Evolutionary conservation across 192 early-diverging fungal species (phyloP).

Genomic region (Podila epigama): DNA sequence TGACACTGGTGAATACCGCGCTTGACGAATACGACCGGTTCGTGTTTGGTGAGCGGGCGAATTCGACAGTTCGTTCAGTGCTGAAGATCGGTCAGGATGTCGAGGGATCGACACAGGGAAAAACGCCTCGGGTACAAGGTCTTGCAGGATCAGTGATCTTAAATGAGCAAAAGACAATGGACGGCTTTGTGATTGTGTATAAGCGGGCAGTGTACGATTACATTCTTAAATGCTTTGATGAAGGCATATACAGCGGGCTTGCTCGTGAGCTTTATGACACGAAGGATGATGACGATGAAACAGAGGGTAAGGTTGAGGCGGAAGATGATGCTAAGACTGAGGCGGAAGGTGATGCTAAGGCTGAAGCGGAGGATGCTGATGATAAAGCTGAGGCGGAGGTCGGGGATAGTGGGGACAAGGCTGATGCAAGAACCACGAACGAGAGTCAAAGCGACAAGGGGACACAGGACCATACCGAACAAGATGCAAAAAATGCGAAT

Average conservation of each 20-base stretch:
- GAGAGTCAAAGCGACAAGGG: no score
- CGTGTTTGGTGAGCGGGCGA: slow-evolving; percentile 38
- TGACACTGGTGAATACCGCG: slow-evolving; percentile 18
- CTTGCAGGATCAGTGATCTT: slow-evolving; percentile 24
- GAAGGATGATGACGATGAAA: slow-evolving; percentile 5
- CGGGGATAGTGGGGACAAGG: no score
- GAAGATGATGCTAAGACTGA: not conserved
- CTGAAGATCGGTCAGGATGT: not conserved
- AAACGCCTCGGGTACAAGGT: slow-evolving; percentile 11
- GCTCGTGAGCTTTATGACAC: slow-evolving; percentile 6
- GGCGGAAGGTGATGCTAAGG: not conserved
- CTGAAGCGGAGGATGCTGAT: not conserved
- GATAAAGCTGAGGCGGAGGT: no score
- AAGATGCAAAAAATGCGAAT: no score
- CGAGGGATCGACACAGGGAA: no score
- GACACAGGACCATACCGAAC: no score
- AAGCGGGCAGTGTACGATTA: slow-evolving; percentile 46
- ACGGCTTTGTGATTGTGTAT: slow-evolving; percentile 40
- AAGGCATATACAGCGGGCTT: slow-evolving; percentile 53
- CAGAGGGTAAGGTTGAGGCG: not conserved
- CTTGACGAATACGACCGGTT: slow-evolving; percentile 37
- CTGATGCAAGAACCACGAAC: no score
- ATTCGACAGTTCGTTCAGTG: not conserved
- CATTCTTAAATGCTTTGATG: slow-evolving; percentile 51
- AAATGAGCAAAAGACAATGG: slow-evolving; percentile 44